Evolutionary conservation across 768 basidiomycete genomes (phyloP).

Genomic region (Holtermanniella nyarrowii): DNA sequence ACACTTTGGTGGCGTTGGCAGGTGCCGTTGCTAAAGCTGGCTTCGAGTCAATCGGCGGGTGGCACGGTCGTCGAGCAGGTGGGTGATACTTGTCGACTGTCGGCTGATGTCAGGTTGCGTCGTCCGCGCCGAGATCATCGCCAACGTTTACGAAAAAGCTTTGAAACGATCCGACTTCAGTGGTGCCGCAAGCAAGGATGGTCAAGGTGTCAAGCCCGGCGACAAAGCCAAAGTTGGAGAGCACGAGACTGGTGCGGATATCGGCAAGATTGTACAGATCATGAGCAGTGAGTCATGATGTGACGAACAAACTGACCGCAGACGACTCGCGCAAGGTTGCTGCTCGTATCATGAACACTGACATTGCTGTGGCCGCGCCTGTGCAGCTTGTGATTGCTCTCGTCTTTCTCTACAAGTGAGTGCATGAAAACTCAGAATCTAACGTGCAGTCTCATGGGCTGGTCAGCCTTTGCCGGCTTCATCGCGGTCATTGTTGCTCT

Average conservation of each 20-base stretch:
- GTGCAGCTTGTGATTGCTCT: conserved; percentile 67
- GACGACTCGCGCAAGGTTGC: conserved; percentile 14
- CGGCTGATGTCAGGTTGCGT: conserved; percentile 10
- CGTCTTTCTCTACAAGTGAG: conserved; percentile 66
- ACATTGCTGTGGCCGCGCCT: conserved; percentile 46
- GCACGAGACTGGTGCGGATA: conserved; percentile 55
- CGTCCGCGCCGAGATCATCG: conserved; percentile 48
- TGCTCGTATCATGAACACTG: conserved; percentile 20
- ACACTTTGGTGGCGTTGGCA: not conserved
- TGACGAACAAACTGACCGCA: not conserved
- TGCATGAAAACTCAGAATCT: conserved; percentile 10
- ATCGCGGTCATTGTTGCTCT: conserved; percentile 55
- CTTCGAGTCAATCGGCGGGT: conserved; percentile 67
- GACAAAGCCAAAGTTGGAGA: conserved; percentile 15
- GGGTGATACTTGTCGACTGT: not conserved
- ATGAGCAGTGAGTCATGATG: conserved; percentile 50
- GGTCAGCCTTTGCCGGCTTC: conserved; percentile 63
- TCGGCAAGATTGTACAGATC: conserved; percentile 80
- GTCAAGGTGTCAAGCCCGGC: conserved; percentile 13
- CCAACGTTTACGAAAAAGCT: conserved; percentile 76
- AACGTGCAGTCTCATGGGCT: conserved; percentile 50
- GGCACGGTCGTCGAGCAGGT: conserved; percentile 34
- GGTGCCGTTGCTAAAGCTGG: conserved; percentile 65
- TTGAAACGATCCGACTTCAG: conserved; percentile 73
- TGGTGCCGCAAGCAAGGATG: conserved; percentile 54